These are phyloP conservation scores for Zanthoxylum bungeanum DNA, from an alignment of 345 rosid species.

Conservation along the genomic window DNA sequence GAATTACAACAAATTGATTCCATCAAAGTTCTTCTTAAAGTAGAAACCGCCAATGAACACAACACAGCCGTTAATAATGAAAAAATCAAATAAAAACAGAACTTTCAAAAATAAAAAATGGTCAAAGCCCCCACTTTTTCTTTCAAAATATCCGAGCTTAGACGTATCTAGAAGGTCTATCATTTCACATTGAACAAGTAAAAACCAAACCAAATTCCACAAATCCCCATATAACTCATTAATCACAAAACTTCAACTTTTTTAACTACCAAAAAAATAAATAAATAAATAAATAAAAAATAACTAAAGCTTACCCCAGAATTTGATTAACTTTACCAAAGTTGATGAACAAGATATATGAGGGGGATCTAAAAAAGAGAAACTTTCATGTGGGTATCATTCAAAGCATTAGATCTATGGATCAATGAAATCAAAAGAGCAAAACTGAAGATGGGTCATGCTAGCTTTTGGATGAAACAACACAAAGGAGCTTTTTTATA, in stretches of 20 bases:
- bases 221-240: constrained; percentile 14
- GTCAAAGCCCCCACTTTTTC: constrained; percentile 30
- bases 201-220: background rate
- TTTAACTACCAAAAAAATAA: background rate
- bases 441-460: constrained; percentile 1
- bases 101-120: constrained; percentile 13
- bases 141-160: constrained; percentile 11
- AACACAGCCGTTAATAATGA: constrained; percentile 14
- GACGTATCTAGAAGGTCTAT: constrained; percentile 31
- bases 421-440: constrained; percentile 32
- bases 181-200: constrained; percentile 27
- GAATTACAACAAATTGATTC: constrained; percentile 16
- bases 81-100: constrained; percentile 20
- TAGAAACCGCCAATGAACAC: constrained; percentile 12
- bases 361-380: constrained; percentile 30
- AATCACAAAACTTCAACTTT: constrained; percentile 17
- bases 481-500: background rate
- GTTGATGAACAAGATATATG: constrained; percentile 6
- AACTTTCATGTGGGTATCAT: constrained; percentile 27
- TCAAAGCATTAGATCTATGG: constrained; percentile 51
- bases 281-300: no score
- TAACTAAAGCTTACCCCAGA: constrained; percentile 38
- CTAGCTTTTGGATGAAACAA: constrained; percentile 12
- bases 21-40: constrained; percentile 8
- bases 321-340: constrained; percentile 16